Evolutionary conservation across 106 monocot species (phyloP).

Genomic region (Posidonia australis): DNA sequence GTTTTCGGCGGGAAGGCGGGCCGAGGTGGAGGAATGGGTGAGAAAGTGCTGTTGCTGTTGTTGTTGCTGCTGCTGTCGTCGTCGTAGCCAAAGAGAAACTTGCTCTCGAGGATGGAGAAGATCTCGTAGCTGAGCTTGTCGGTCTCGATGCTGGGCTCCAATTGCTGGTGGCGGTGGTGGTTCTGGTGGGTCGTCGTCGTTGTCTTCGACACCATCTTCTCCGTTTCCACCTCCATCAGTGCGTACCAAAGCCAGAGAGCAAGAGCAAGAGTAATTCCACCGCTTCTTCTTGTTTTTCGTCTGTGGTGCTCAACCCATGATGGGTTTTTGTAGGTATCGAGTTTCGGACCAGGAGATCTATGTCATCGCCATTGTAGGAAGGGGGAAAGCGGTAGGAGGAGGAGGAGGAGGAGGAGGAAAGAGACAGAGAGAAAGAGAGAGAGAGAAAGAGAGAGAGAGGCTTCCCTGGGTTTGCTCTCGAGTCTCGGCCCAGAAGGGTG

Average conservation of each 20-base stretch:
- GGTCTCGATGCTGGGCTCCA: slow-evolving; percentile 38
- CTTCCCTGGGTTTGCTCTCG: no score
- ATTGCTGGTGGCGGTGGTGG: neutral
- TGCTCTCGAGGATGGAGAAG: slow-evolving; percentile 87
- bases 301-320: neutral
- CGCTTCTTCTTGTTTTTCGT: neutral
- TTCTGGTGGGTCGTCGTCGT: neutral
- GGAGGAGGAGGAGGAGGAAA: neutral
- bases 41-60: neutral
- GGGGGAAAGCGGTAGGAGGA: no score
- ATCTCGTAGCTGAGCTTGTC: slow-evolving; percentile 97
- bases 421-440: neutral
- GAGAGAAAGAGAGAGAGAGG: neutral
- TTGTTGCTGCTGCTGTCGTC: neutral
- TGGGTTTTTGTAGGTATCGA: no score
- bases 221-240: neutral
- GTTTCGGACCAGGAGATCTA: no score
- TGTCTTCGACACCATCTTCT: neutral
- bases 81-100: slow-evolving; percentile 69
- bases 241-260: no score
- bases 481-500: neutral
- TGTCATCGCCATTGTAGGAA: no score
- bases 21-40: neutral
- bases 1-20: slow-evolving; percentile 8
- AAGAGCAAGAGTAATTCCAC: neutral